Percentiles rank a stretch among this genome's conserved stretches.
phyloP scores from a whole-genome alignment of 305 asterid species.

The Plantago rigida region DNA sequence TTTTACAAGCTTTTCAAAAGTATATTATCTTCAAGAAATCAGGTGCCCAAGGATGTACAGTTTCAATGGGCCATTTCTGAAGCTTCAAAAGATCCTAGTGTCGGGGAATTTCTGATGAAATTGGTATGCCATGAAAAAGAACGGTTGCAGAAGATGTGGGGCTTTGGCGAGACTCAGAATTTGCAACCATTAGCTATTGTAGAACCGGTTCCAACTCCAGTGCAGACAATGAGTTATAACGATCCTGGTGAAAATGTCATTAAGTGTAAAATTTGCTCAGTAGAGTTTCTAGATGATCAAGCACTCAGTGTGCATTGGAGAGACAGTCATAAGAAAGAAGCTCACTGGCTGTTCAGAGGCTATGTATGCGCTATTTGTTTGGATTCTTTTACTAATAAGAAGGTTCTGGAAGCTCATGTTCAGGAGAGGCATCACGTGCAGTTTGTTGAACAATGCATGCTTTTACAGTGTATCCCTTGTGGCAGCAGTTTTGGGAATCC shows the following conservation, averaged over 20 bases:
- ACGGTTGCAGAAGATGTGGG: conserved; percentile 70
- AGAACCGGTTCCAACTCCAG: conserved; percentile 36
- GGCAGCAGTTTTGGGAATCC: conserved; percentile 74
- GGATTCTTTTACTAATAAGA: conserved; percentile 87
- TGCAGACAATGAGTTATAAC: conserved; percentile 28
- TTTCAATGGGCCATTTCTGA: conserved; percentile 90
- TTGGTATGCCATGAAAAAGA: conserved; percentile 69
- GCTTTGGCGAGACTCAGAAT: conserved; percentile 41
- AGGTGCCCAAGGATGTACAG: conserved; percentile 84
- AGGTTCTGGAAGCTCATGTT: conserved; percentile 82
- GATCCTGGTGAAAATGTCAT: conserved; percentile 41
- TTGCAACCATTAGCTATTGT: conserved; percentile 38
- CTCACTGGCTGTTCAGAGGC: conserved; percentile 92
- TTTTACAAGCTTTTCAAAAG: conserved; percentile 85
- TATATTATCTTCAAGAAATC: conserved; percentile 68
- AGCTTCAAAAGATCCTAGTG: conserved; percentile 65
- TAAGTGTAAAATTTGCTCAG: conserved; percentile 80
- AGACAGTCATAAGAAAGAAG: conserved; percentile 83
- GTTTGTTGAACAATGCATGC: conserved; percentile 94
- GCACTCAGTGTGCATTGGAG: conserved; percentile 75
- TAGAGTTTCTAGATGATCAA: conserved; percentile 52
- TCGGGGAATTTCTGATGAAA: conserved; percentile 53
- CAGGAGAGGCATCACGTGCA: conserved; percentile 89
- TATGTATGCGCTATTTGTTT: conserved; percentile 92
- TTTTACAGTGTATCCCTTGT: conserved; percentile 88